Evolutionary conservation across 2,329 filamentous ascomycete species (phyloP).

Genomic region (Botrytis elliptica): DNA sequence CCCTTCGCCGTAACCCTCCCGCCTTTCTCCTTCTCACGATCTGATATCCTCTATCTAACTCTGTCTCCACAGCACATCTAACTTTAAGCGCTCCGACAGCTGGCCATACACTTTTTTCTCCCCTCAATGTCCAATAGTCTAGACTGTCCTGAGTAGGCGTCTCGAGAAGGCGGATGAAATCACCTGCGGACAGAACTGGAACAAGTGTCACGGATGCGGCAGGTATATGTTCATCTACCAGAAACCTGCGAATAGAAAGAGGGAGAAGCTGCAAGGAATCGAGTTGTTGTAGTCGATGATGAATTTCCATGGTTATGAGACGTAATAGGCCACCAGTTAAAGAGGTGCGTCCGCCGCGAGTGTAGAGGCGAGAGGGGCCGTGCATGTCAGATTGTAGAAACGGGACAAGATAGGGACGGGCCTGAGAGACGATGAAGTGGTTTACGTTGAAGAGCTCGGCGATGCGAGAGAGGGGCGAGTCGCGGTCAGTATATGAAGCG

Average conservation of each 20-base stretch:
- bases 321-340: conserved; percentile 60
- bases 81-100: conserved; percentile 79
- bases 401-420: conserved; percentile 83
- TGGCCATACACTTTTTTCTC: conserved; percentile 89
- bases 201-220: conserved; percentile 78
- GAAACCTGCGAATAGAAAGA: conserved; percentile 65
- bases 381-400: conserved; percentile 81
- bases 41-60: conserved; percentile 83
- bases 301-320: conserved; percentile 72
- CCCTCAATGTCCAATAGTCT: conserved; percentile 80
- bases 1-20: conserved; percentile 37
- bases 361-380: conserved; percentile 63
- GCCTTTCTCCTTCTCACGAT: conserved; percentile 59
- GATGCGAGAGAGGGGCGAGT: conserved; percentile 60
- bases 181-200: conserved; percentile 68
- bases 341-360: conserved; percentile 57
- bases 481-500: conserved; percentile 52
- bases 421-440: conserved; percentile 92
- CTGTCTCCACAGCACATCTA: conserved; percentile 80
- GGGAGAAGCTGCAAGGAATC: conserved; percentile 75
- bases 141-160: conserved; percentile 74
- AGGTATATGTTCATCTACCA: conserved; percentile 80
- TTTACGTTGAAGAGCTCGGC: conserved; percentile 72
- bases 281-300: conserved; percentile 77
- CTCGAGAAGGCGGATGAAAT: conserved; percentile 79